phyloP scores from a whole-genome alignment of 345 rosid species.

The Arabis alpina region DNA sequence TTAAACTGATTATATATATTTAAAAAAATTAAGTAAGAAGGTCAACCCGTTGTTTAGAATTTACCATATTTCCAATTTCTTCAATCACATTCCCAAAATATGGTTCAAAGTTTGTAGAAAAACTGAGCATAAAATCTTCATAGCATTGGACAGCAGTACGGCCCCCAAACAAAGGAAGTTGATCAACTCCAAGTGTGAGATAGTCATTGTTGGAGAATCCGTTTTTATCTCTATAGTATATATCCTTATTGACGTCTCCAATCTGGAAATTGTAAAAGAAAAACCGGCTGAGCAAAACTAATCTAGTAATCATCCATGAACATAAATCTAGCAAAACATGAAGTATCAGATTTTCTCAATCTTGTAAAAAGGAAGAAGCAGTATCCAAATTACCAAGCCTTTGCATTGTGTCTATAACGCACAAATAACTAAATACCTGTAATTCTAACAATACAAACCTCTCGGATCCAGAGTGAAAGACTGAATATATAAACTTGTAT shows the following conservation, averaged over 20 bases:
- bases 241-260: conserved; percentile 61
- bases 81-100: conserved; percentile 62
- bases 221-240: conserved; percentile 59
- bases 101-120: conserved; percentile 54
- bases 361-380: conserved; percentile 13
- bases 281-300: conserved; percentile 19
- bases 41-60: too few species aligned
- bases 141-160: conserved; percentile 74
- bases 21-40: too few species aligned
- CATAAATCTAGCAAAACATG: not conserved
- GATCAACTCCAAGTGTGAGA: conserved; percentile 74
- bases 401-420: conserved; percentile 9
- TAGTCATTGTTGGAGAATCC: conserved; percentile 66
- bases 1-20: too few species aligned
- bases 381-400: conserved; percentile 19
- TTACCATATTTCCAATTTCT: too few species aligned
- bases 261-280: conserved; percentile 46
- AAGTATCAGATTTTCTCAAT: conserved; percentile 22
- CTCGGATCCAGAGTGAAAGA: conserved; percentile 70
- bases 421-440: conserved; percentile 36
- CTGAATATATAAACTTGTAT: too few species aligned
- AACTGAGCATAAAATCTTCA: conserved; percentile 64
- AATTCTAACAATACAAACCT: conserved; percentile 49
- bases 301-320: conserved; percentile 18
- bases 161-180: conserved; percentile 60